Base-by-base conservation (phyloP, 805 yeast genomes). In the Grigorovia jiainica region DNA sequence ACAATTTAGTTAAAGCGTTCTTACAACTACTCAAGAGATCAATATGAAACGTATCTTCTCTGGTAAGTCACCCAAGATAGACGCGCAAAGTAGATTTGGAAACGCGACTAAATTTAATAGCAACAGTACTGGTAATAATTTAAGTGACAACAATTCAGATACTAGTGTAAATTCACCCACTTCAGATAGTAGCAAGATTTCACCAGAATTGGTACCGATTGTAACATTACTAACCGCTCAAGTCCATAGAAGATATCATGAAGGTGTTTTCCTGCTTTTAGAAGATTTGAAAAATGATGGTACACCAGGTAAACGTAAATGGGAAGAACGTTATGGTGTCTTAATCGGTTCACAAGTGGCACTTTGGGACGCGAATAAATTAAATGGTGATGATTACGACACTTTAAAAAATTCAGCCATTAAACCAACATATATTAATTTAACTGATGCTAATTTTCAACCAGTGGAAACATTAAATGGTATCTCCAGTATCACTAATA, bases 261-360 rank as follows among this genome's bases (percentile, higher is more conserved):
- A 82, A 51, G 92, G 90, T 41, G 76, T 80, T 2, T 77, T 84
- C 54, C 75, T 82, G 82, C 62, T 84, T 7, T 66, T 82, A 46
- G 78, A 79, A 51, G 90, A 83, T 51, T 65, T 84, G 51, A 78
- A 79, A 54, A 76, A 84, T 20, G 95, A 90, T 50, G 98, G 98
- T 7, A 74, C 79, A 43, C 89, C 95, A 0, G 79, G 82, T 0
- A 84, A 81, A 39, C 70, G 97, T 36, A 72, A 73, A 53, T 92
- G 98, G 98, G 71, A 73, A 42, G 96, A 92, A 64, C 95, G 89
- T 19, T 92, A 84, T 60, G 97, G 95, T 35, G 86, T 85, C 13
- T 67, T 92, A 34, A 78, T 86, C 4, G 98, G 98, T 17, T 85
- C 86, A 44, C 95, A 90, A 54, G 67, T 92, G 46, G 94, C 97